These are phyloP conservation scores for Dioscorea cayenensis DNA, from an alignment of 116 monocot genomes.

Conservation along the genomic window DNA sequence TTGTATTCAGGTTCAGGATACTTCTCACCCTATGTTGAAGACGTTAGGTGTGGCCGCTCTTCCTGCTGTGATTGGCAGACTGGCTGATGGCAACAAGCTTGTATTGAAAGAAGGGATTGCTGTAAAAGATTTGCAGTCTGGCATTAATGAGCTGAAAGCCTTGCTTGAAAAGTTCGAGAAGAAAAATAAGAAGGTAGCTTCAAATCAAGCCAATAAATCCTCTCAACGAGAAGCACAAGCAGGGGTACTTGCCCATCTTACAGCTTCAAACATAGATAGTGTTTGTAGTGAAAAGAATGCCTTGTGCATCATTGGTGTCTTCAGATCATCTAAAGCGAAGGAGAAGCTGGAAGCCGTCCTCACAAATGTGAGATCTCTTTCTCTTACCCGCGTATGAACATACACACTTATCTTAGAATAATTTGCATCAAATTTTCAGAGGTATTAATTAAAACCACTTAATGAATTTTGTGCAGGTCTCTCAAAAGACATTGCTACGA, in stretches of 20 bases:
- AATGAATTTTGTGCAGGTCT: constrained; percentile 39
- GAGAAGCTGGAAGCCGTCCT: constrained; percentile 48
- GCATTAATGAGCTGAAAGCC: constrained; percentile 57
- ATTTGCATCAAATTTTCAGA: neutral
- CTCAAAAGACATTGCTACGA: constrained; percentile 69
- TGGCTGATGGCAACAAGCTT: constrained; percentile 50
- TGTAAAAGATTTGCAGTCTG: constrained; percentile 76
- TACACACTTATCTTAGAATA: neutral
- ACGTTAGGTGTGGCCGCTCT: constrained; percentile 53
- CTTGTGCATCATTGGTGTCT: constrained; percentile 69
- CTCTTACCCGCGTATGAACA: neutral
- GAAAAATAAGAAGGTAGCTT: constrained; percentile 60
- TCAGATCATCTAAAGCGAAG: constrained; percentile 53
- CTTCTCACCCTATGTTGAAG: constrained; percentile 48
- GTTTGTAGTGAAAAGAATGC: constrained; percentile 56
- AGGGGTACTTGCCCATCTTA: constrained; percentile 37
- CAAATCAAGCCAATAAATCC: constrained; percentile 34
- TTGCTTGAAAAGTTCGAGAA: constrained; percentile 75
- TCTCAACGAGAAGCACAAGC: constrained; percentile 16
- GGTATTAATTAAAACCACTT: neutral
- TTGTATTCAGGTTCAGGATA: constrained; percentile 58
- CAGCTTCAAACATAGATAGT: constrained; percentile 43
- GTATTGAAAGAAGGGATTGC: constrained; percentile 57
- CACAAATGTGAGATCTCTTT: constrained; percentile 31
- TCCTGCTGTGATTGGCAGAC: constrained; percentile 67